Evolutionary conservation across 2,329 filamentous ascomycete species (phyloP), one percentile per base, ranked within the genome.

Genomic region (Calonectria montana): DNA sequence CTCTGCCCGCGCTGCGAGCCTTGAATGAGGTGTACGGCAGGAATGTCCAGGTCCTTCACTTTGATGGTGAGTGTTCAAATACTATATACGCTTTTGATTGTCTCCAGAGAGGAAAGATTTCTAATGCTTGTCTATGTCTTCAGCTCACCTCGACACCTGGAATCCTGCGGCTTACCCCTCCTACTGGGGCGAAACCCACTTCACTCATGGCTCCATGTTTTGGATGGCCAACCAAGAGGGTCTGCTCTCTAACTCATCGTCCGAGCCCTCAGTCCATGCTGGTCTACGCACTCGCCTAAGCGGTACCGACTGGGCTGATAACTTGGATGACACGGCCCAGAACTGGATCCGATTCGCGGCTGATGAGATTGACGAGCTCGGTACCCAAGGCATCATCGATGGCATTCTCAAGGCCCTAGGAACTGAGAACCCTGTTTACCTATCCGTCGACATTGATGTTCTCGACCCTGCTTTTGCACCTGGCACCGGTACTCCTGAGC

Each of bases 131-230:
- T 62, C 37, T 21, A 74, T 16, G 72, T 62, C 41, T 10, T 16
- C 43, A 84, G 86, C 85, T 23, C 94, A 97, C 81, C 88, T 97
- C 2, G 94, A 97, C 81, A 97, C 94, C 2, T 97, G 94, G 94
- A 92, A 96, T 81, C 94, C 94, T 2, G 89, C 88, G 27, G 93
- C 94, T 76, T 97, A 97, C 83, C 94, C 94, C 0, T 92, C 89
- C 18, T 91, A 92, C 67, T 98, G 95, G 95, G 82, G 81, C 45
- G 74, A 77, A n/a, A 82, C 82, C 8, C 80, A 92, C 76, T 97
- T 97, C 86, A 97, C 92, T 80, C 95, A 98, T 83, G 95, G 96
- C 5, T 94, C 91, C 76, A 97, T 97, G 92, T 97, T 97, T 87
- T 96, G 94, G 93, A 89, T 96, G 76, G 95, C 95, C 7, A 92